A percentile compares a stretch with the other conserved stretches of the same genome.
Conservation (phyloP, 257 asterid genomes). For the Scutellaria minor region DNA sequence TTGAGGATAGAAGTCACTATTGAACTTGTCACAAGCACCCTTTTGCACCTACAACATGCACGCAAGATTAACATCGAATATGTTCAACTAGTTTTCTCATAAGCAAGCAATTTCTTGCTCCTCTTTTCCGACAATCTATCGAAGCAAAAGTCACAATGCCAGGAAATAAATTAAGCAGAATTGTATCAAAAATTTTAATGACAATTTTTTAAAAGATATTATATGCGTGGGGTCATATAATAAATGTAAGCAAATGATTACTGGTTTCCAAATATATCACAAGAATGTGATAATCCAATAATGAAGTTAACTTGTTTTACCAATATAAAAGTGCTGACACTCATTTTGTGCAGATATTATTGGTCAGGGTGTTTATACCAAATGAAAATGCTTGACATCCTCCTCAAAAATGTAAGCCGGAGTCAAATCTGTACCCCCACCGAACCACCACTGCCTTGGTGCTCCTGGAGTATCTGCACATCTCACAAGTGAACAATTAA, state of each 20-base stretch:
- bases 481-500: constrained; percentile 29
- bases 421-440: constrained; percentile 97
- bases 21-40: constrained; percentile 88
- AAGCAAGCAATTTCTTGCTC: constrained; percentile 2
- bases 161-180: constrained; percentile 1
- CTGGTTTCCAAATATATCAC: constrained; percentile 19
- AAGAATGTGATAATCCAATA: constrained; percentile 9
- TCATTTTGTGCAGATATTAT: constrained; percentile 29
- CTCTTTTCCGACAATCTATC: background rate
- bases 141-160: constrained; percentile 25
- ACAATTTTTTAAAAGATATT: constrained; percentile 5
- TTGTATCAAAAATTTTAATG: constrained; percentile 1
- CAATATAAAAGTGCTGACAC: constrained; percentile 16
- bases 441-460: constrained; percentile 98
- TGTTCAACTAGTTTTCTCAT: constrained; percentile 11
- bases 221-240: background rate
- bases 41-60: constrained; percentile 75
- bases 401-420: constrained; percentile 97
- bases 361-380: constrained; percentile 53
- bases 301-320: background rate
- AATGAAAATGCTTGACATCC: constrained; percentile 93
- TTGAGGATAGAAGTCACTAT: constrained; percentile 81
- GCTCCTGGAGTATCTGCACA: constrained; percentile 92
- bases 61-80: constrained; percentile 24
- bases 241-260: background rate